These are phyloP conservation scores for Fusarium pilosicola DNA, from an alignment of 2,329 filamentous ascomycete species.

Conservation along the genomic window DNA sequence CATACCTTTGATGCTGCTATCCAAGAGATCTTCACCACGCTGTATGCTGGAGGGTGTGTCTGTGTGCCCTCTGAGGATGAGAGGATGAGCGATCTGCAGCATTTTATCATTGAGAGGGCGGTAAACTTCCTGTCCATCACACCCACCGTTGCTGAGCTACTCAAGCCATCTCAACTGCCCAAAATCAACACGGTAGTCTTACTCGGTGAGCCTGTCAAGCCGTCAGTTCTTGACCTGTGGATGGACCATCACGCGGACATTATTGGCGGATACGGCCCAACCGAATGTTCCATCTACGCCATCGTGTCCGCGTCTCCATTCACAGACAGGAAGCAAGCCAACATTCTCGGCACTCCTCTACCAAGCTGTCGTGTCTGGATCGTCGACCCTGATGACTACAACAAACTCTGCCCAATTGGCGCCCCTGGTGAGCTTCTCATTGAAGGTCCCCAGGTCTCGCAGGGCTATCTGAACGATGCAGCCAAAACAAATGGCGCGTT, in stretches of 20 bases:
- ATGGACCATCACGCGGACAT: not conserved
- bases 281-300: not conserved
- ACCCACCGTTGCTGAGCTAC: not conserved
- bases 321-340: not conserved
- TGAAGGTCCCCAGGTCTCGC: not conserved
- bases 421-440: slow-evolving; percentile 1
- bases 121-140: not conserved
- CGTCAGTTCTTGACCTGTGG: not conserved
- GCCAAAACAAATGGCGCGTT: not conserved
- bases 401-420: not conserved
- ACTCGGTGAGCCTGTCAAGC: not conserved
- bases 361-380: not conserved
- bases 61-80: not conserved
- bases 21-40: not conserved
- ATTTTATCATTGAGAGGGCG: not conserved
- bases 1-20: not conserved
- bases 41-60: not conserved
- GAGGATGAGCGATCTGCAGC: not conserved
- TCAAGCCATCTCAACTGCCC: not conserved
- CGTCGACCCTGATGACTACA: not conserved
- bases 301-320: not conserved
- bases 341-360: not conserved
- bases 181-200: not conserved
- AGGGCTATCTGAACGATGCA: not conserved
- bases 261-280: not conserved